Conservation (phyloP, 2,329 filamentous ascomycete genomes). For the Fusarium cicatricum region DNA sequence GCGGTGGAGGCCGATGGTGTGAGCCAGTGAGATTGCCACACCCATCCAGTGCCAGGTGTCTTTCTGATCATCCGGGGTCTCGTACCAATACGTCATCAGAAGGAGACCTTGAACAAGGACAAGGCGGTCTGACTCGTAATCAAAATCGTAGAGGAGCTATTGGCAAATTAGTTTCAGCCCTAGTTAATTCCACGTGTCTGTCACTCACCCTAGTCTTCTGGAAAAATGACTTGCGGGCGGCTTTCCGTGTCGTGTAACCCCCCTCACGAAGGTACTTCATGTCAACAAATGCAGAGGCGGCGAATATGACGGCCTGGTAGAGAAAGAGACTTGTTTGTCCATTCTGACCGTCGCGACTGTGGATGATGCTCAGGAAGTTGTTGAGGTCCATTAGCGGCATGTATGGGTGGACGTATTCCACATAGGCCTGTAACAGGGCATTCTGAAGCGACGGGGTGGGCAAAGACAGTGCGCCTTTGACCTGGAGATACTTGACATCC, state of each 20-base stretch:
- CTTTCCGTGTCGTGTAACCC: constrained; percentile 80
- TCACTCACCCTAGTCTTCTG: constrained; percentile 80
- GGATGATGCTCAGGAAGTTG: constrained; percentile 67
- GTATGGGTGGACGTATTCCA: constrained; percentile 91
- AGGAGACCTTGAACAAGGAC: constrained; percentile 87
- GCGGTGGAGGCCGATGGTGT: constrained; percentile 92
- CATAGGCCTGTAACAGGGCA: constrained; percentile 81
- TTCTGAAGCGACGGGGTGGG: constrained; percentile 76
- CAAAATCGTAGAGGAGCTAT: constrained; percentile 89
- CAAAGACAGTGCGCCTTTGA: constrained; percentile 84
- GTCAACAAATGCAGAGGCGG: constrained; percentile 87
- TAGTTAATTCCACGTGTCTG: constrained; percentile 3
- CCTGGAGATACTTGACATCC: constrained; percentile 82
- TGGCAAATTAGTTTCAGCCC: constrained; percentile 15
- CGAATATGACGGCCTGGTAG: constrained; percentile 96
- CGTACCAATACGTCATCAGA: constrained; percentile 97
- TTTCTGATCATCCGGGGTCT: constrained; percentile 95
- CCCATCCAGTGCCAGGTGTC: constrained; percentile 99
- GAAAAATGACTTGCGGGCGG: constrained; percentile 88
- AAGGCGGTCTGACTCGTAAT: constrained; percentile 91
- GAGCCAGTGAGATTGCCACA: constrained; percentile 88
- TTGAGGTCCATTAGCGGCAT: constrained; percentile 85
- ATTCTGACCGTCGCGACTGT: constrained; percentile 71
- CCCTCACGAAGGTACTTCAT: constrained; percentile 78
- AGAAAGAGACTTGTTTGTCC: constrained; percentile 83